Evolutionary conservation across 768 basidiomycete species (phyloP), one percentile per base, ranked within the genome.

Genomic region (Fistulinella prunicolor): DNA sequence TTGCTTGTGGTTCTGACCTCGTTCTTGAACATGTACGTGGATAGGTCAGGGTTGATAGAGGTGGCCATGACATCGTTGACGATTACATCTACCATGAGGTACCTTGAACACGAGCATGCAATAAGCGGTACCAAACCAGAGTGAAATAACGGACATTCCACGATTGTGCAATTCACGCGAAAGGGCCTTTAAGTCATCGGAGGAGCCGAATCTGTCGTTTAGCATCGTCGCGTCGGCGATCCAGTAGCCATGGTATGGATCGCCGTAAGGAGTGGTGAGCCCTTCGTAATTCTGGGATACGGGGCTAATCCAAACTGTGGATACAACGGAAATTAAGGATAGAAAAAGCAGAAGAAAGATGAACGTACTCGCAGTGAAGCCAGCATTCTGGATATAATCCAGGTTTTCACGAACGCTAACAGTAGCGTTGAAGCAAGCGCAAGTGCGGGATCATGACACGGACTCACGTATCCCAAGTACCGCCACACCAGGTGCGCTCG

Each of bases 161-260:
- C 86, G 79, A 10, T 71, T 66, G 66, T 93, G 90, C 7, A 91
- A 59, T 43, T 83, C 88, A 19, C 65, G 62, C 14, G 79, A 78
- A 42, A 92, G 79, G 9, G 74, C 73, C 55, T 82, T 84, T 42
- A 92, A 74, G 60, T 92, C 90, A 47, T 28, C 26, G 5, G 26
- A 10, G 6, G 26, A 28, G 10, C 26, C 90, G 56, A 90, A 92
- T 43, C 74, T 78, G 40, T 71, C 58, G 67, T 91, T 92, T 34
- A 92, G 73, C 53, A 76, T 58, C 49, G 80, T 71, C 23, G 85
- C 74, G 63, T 92, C 83, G 43, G 80, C 76, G 24, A 81, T 75
- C 89, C 90, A 92, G 67, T 92, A 91, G 16, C 89, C 89, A 57
- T 91, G 89, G 67, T 93, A 93, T 14, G 91, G 70, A 57, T 89